Base-by-base conservation (phyloP, 2,329 filamentous ascomycete species). In the Sclerotinia minor region DNA sequence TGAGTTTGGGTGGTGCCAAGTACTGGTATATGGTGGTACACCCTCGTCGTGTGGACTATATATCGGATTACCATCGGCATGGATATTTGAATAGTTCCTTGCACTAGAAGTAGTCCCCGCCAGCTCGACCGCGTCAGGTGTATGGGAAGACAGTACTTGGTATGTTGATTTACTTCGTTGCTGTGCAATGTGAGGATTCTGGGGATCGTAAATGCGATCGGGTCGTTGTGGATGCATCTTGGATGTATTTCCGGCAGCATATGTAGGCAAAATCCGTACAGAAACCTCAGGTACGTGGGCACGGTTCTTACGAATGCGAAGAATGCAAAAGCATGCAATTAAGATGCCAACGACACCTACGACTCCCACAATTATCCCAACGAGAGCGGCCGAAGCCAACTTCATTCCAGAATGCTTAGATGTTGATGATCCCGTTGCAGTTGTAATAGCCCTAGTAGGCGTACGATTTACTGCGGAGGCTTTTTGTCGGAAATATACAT, bases 401-500 rank as follows among this genome's bases (percentile, higher is more conserved):
- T 67, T 64, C 26, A 35, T 67, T 13, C 57, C 64, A 7, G 72
- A 53, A 0, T 68, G 63, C 7, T 50, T 41, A 7, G 53, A 52
- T 24, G 72, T 72, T 55, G 83, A 72, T 8, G 76, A 70, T 26
- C 61, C 63, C 9, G 70, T 72, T 5, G 70, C 24, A 32, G 41
- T 63, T 0, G 71, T 64, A 9, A 72, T 63, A 6, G 72, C 50
- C 47, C 85, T 81, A 3, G 85, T 88, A 0, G 87, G 81, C 8
- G 81, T 80, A 41, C 87, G 81, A 13, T 77, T 75, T 2, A 80
- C 74, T 2, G 82, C 78, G 2, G 78, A 76, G 19, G 84, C 83
- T 21, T 79, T 80, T 32, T 85, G 80, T 1, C 80, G 80, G 76
- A 88, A 84, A 68, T 87, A 83, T 2, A 84, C 80, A 1, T 75